phyloP scores from a whole-genome alignment of 768 basidiomycete genomes.

The Postia placenta region DNA sequence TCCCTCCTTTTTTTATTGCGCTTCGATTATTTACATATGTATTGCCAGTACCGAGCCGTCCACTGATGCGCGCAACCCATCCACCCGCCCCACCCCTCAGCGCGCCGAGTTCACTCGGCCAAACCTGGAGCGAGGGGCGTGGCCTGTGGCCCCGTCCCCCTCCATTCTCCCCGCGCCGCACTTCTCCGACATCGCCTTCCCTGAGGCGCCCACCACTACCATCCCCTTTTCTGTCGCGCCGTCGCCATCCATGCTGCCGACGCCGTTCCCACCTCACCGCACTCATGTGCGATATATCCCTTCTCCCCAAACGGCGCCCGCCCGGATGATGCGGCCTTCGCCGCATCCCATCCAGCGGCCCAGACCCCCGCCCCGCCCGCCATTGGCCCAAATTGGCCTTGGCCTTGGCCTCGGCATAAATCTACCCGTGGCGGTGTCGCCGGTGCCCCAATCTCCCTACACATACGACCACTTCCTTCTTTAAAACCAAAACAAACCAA shows the following conservation, averaged over 20 bases:
- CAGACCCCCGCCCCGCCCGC: too few species aligned
- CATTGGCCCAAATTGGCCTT: neutral
- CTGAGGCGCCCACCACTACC: neutral
- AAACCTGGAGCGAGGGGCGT: neutral
- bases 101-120: too few species aligned
- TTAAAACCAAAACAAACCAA: too few species aligned
- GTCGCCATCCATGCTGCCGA: neutral
- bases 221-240: neutral
- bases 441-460: neutral
- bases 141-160: neutral
- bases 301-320: neutral
- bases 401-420: neutral
- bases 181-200: neutral
- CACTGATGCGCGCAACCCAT: neutral
- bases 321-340: neutral
- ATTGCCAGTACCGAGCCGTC: neutral
- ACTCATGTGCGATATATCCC: neutral
- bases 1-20: neutral
- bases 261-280: neutral
- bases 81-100: neutral
- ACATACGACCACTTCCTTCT: too few species aligned
- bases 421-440: neutral
- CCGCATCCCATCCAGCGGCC: neutral
- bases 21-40: neutral
- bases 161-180: neutral